Base-by-base conservation (phyloP, 192 early-diverging fungal species). In the Podila minutissima region DNA sequence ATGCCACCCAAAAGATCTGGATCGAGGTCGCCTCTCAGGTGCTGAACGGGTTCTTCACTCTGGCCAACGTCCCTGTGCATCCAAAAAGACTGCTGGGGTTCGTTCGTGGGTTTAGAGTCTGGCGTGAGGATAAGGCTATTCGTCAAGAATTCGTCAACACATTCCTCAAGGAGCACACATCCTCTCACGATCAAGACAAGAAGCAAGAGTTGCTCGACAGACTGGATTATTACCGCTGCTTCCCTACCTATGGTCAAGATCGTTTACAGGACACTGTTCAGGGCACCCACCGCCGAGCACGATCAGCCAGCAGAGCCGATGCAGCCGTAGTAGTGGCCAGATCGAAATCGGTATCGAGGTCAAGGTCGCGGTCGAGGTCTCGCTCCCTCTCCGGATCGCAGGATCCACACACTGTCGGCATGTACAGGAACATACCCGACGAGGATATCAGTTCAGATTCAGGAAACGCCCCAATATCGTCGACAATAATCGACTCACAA, bases 11-110 rank as follows among this genome's bases (percentile, higher is more conserved):
- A 65, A 75, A 76, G 49, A 69, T 83, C 28, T 83, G 82, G 82
- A 73, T 83, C 20, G 82, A 83, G 64, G 75, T 83, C 58, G 71
- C 82, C 9, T 83, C 82, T 9, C 82, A 83, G 33, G 82, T 83
- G 15, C 70, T 76, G 26, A 83, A 83, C 62, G 82, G 82, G 5
- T 72, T 83, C 61, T 83, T 83, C 37, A 76, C 82, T 12, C 35
- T 83, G 7, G 74, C 74, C 61, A 76, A 76, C 53, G 74, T 83
- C 5, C 74, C 74, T 35, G 74, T 83, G 15, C 63, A 76, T 26
- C 82, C 82, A n/a, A 75, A 83, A 28, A 46, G 82, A 50, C 55
- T 83, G n/a, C 28, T 72, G n/a, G 82, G 74, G 9, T 57, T 72
- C 20, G 59, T 83, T 22, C 70, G 65, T 29, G 82, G 74, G 6